phyloP scores from a whole-genome alignment of 805 yeast species.

The Schizosaccharomyces cryophilus region DNA sequence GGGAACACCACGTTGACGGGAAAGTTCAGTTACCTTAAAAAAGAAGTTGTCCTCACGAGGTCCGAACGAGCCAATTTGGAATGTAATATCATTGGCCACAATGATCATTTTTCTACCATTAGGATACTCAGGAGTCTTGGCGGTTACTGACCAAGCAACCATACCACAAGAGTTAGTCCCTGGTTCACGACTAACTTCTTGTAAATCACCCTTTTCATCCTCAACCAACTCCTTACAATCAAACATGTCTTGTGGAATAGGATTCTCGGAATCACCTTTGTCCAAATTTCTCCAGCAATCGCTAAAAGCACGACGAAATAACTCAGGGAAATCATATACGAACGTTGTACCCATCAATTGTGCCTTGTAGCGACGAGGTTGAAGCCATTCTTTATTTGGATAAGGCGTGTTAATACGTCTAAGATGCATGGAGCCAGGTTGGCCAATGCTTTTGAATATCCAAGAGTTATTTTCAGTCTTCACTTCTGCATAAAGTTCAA shows the following conservation, averaged over 20 bases:
- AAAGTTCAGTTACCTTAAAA: constrained; percentile 75
- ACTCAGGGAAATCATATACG: constrained; percentile 95
- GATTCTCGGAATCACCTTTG: constrained; percentile 3
- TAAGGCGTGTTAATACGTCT: constrained; percentile 89
- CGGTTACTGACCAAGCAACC: constrained; percentile 84
- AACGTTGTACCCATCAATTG: constrained; percentile 95
- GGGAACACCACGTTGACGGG: constrained; percentile 79
- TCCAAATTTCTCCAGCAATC: constrained; percentile 46
- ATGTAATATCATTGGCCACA: constrained; percentile 92
- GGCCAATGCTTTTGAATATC: constrained; percentile 85
- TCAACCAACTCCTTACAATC: constrained; percentile 56
- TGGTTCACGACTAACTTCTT: constrained; percentile 82
- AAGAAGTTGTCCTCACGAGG: constrained; percentile 86
- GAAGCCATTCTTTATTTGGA: constrained; percentile 92
- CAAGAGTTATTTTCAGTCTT: constrained; percentile 66
- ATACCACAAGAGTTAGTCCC: constrained; percentile 91
- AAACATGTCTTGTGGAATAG: constrained; percentile 53
- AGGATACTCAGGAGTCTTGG: constrained; percentile 92
- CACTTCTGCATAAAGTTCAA: constrained; percentile 84
- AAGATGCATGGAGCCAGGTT: constrained; percentile 89
- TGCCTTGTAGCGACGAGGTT: constrained; percentile 96
- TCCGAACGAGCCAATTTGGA: constrained; percentile 95
- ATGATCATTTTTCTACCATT: constrained; percentile 80
- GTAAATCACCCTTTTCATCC: constrained; percentile 55
- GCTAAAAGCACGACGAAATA: constrained; percentile 76